These are phyloP conservation scores for Juglanconis juglandina DNA, from an alignment of 2,329 filamentous ascomycete genomes.

Conservation along the genomic window DNA sequence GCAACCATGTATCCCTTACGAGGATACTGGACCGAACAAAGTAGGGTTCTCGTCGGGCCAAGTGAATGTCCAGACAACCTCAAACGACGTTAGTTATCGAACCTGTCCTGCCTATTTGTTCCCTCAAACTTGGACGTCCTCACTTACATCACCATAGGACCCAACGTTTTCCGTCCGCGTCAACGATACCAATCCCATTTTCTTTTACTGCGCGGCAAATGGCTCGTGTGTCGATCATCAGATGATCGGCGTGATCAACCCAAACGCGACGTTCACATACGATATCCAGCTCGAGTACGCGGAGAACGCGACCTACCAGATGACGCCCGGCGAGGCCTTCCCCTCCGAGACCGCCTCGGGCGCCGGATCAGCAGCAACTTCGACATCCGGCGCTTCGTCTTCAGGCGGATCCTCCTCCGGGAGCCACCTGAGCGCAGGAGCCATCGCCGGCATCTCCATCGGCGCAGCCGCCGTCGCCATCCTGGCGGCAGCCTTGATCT, in stretches of 20 bases:
- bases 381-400: constrained; percentile 14
- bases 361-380: constrained; percentile 17
- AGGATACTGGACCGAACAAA: constrained; percentile 45
- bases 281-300: constrained; percentile 46
- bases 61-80: constrained; percentile 41
- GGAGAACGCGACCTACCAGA: constrained; percentile 45
- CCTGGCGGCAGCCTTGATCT: constrained; percentile 43
- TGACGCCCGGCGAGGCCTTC: constrained; percentile 54
- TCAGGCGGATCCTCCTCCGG: constrained; percentile 8
- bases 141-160: constrained; percentile 27
- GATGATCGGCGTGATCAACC: constrained; percentile 77
- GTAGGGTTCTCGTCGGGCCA: constrained; percentile 54
- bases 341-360: constrained; percentile 41
- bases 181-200: constrained; percentile 62
- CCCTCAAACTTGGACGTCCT: not conserved
- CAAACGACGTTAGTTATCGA: constrained; percentile 37
- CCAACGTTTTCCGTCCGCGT: constrained; percentile 43
- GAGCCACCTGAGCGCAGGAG: constrained; percentile 34
- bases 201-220: constrained; percentile 67
- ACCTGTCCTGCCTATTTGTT: not conserved
- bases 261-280: constrained; percentile 49
- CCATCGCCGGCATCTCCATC: constrained; percentile 59
- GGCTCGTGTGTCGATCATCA: constrained; percentile 60
- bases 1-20: constrained; percentile 62
- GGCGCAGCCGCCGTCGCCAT: constrained; percentile 44